phyloP scores from a whole-genome alignment of 2,329 filamentous ascomycete species.

The Neopestalotiopsis sp. region DNA sequence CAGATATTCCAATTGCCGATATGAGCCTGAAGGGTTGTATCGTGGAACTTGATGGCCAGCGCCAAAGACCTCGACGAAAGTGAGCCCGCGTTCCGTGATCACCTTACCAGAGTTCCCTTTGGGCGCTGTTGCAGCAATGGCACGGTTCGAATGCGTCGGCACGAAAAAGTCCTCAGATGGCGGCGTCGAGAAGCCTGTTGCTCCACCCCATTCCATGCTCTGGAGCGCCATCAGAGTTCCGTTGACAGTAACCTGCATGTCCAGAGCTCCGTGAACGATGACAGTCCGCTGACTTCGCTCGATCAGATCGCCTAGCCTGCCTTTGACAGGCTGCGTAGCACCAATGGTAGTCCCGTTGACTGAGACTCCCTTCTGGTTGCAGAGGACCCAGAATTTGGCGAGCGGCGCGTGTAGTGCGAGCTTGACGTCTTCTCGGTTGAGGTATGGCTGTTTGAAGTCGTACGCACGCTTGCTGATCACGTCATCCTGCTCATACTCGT shows the following conservation, averaged over 20 bases:
- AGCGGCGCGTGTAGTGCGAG: conserved; percentile 65
- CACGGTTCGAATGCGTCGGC: conserved; percentile 42
- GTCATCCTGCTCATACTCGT: conserved; percentile 48
- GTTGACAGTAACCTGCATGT: conserved; percentile 67
- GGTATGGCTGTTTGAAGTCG: conserved; percentile 64
- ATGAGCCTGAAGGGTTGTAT: conserved; percentile 68
- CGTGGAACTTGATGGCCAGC: conserved; percentile 69
- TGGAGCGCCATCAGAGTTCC: conserved; percentile 73
- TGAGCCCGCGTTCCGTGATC: conserved; percentile 76
- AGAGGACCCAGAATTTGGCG: conserved; percentile 25
- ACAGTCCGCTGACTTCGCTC: conserved; percentile 72
- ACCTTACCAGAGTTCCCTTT: conserved; percentile 59
- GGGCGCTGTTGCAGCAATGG: conserved; percentile 62
- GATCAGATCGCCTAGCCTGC: conserved; percentile 69
- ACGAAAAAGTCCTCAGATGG: conserved; percentile 69
- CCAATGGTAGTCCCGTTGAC: conserved; percentile 44
- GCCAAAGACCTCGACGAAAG: conserved; percentile 65
- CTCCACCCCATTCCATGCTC: conserved; percentile 78
- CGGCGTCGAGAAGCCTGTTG: conserved; percentile 66
- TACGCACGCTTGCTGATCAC: conserved; percentile 62
- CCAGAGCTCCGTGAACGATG: conserved; percentile 70
- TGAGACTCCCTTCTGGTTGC: conserved; percentile 31
- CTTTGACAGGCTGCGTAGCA: conserved; percentile 52
- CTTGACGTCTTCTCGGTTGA: conserved; percentile 71
- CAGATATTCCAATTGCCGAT: conserved; percentile 73